Evolutionary conservation across 1,139 yeast species (phyloP), one percentile per base, ranked within the genome.

Genomic region (Pneumocystis wakefieldiae): DNA sequence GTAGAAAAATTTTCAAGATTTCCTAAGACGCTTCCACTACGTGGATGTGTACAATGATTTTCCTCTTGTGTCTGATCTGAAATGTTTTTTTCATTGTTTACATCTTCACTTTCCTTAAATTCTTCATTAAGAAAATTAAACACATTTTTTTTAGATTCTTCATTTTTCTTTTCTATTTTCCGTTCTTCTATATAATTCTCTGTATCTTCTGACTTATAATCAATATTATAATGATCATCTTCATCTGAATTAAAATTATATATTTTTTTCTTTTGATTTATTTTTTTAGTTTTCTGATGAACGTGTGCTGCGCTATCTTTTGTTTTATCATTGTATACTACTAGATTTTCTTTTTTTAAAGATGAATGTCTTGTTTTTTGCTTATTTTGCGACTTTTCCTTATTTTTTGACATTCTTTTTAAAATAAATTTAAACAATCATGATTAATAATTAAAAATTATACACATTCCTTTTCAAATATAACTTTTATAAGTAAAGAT

Each of bases 1-100:
- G n/a, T 61, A 61, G 29, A 59, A 29, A 37, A 38, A 61, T 53
- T 63, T 60, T 57, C 57, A 41, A 32, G 55, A 36, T 15, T 32
- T 32, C 37, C 53, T 58, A 12, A 57, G 10, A 57, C 59, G 60
- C 12, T 41, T 57, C 14, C 59, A 35, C 19, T 55, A 37, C 15
- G 39, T 6, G 10, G 59, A 24, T 14, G 57, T 28, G 38, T 60
- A 53, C 28, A 60, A 62, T 59, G 39, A 58, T 42, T 59, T 59
- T 42, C 39, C 57, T 59, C 58, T 62, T 15, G 59, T 36, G 39
- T 48, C 29, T 3, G 19, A n/a, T 24, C 17, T 48, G 55, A 48
- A 48, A 60, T 60, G 4, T 61, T 59, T 24, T 39, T 37, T 6
- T 61, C 35, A 32, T 32, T 7, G 6, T 32, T 32, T 4, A 32